Conservation (phyloP, 1,284 basidiomycete genomes). For the Ustilago esculenta region DNA sequence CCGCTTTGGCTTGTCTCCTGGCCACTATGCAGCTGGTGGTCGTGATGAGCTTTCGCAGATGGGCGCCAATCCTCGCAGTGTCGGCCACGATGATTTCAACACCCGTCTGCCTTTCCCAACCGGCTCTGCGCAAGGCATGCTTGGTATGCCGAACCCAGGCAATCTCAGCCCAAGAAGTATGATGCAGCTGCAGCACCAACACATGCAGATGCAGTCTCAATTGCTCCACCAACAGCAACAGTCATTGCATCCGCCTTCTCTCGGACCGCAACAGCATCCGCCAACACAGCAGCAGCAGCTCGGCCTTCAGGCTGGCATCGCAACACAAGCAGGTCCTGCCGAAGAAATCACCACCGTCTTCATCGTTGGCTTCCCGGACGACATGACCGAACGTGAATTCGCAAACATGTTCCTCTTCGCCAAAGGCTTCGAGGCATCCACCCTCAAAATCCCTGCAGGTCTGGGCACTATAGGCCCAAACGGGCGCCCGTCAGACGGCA, state of each 20-base stretch:
- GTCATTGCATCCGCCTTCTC: constrained; percentile 12
- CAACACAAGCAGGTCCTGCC: constrained; percentile 19
- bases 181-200: constrained; percentile 58
- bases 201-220: constrained; percentile 54
- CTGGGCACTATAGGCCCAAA: constrained; percentile 70
- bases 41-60: constrained; percentile 31
- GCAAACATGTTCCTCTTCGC: constrained; percentile 99
- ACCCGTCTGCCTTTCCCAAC: constrained; percentile 19
- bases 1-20: constrained; percentile 39
- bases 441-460: constrained; percentile 93
- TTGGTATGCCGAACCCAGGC: constrained; percentile 33
- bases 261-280: constrained; percentile 21
- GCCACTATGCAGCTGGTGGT: constrained; percentile 20
- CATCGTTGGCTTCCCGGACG: constrained; percentile 97
- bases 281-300: constrained; percentile 27
- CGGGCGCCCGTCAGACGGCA: constrained; percentile 28
- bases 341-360: constrained; percentile 98
- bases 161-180: constrained; percentile 59
- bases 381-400: constrained; percentile 98
- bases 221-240: constrained; percentile 34
- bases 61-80: constrained; percentile 30
- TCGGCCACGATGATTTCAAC: constrained; percentile 34
- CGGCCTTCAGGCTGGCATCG: constrained; percentile 18
- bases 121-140: constrained; percentile 20
- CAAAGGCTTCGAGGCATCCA: constrained; percentile 93